These are phyloP conservation scores for Claviceps monticola DNA, from an alignment of 2,329 filamentous ascomycete genomes.

Conservation along the genomic window DNA sequence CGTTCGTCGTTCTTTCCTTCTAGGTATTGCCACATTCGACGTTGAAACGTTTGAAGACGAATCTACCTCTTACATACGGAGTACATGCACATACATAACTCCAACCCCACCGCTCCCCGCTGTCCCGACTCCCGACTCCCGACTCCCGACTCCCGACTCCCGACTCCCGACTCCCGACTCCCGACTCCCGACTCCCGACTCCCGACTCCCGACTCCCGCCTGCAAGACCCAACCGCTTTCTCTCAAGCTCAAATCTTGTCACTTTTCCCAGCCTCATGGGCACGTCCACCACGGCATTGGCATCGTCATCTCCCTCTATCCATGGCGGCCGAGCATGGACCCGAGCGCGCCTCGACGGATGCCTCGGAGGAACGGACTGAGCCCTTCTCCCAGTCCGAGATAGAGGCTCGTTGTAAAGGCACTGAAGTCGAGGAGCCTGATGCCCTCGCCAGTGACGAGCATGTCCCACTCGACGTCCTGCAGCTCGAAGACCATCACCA, in stretches of 20 bases:
- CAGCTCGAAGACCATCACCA: constrained; percentile 37
- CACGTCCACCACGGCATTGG: constrained; percentile 3
- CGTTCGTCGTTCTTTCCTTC: no score
- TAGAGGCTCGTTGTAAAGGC: constrained; percentile 33
- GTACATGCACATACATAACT: no score
- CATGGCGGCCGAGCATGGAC: constrained; percentile 32
- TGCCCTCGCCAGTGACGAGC: constrained; percentile 23
- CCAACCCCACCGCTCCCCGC: not conserved
- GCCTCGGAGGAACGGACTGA: constrained; percentile 40
- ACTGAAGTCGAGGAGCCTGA: constrained; percentile 31
- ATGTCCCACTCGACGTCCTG: constrained; percentile 40
- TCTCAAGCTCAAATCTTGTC: constrained; percentile 1
- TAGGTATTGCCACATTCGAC: no score
- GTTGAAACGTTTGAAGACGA: not conserved
- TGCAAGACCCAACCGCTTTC: not conserved
- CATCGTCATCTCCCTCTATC: constrained; percentile 4
- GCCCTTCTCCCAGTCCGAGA: constrained; percentile 42
- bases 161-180: no score
- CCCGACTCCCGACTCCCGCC: not conserved
- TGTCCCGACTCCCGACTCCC: not conserved
- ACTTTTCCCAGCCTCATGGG: constrained; percentile 2
- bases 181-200: no score
- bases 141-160: no score
- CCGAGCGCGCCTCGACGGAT: constrained; percentile 22
- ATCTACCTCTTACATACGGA: not conserved